phyloP scores from a whole-genome alignment of 768 basidiomycete genomes.

The Rubroboletus pulcherrimus region DNA sequence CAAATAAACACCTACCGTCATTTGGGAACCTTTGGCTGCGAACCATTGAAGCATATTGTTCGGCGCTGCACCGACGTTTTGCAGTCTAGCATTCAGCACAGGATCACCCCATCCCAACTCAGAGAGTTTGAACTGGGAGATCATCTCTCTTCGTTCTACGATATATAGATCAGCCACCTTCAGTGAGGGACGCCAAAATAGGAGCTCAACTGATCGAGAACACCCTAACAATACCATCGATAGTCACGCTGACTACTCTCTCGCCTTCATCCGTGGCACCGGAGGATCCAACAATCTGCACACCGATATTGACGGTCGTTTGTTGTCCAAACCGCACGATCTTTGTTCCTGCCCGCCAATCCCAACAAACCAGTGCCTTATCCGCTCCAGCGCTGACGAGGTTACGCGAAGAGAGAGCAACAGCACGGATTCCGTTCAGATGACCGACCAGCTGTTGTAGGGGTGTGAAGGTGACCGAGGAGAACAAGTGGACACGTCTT shows the following conservation, averaged over 20 bases:
- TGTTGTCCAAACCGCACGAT: slow-evolving; percentile 90
- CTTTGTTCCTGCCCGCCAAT: slow-evolving; percentile 86
- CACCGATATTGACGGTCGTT: slow-evolving; percentile 87
- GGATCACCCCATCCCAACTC: slow-evolving; percentile 72
- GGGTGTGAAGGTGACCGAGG: slow-evolving; percentile 78
- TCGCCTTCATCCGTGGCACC: slow-evolving; percentile 55
- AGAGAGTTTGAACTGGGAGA: slow-evolving; percentile 84
- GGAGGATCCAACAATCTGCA: slow-evolving; percentile 68
- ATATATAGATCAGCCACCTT: slow-evolving; percentile 4
- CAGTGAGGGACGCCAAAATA: not conserved
- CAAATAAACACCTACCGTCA: slow-evolving; percentile 59
- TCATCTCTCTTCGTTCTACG: slow-evolving; percentile 74
- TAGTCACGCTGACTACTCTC: slow-evolving; percentile 84
- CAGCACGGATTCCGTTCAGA: slow-evolving; percentile 85
- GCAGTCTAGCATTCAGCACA: slow-evolving; percentile 59
- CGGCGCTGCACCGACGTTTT: slow-evolving; percentile 74
- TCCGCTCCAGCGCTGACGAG: slow-evolving; percentile 80
- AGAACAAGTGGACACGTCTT: slow-evolving; percentile 86
- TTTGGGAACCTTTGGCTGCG: slow-evolving; percentile 83
- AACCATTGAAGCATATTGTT: slow-evolving; percentile 96
- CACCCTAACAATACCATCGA: slow-evolving; percentile 86
- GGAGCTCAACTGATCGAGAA: slow-evolving; percentile 78
- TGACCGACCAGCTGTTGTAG: slow-evolving; percentile 83
- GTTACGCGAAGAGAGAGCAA: slow-evolving; percentile 79
- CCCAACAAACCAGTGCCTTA: slow-evolving; percentile 80